phyloP scores from a whole-genome alignment of 345 rosid species.

The Bretschneidera sinensis region DNA sequence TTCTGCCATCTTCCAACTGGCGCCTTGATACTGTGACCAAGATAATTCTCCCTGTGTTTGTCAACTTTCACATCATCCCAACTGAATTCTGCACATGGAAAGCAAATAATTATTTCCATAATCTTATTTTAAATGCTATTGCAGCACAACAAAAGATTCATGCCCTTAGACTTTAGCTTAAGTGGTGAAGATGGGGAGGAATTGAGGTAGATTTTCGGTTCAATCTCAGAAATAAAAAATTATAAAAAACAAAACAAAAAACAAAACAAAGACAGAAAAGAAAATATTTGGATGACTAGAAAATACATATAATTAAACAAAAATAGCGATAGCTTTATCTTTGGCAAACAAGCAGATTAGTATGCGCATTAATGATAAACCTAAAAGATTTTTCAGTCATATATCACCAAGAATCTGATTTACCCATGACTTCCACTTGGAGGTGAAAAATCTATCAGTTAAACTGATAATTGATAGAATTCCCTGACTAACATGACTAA shows the following conservation, averaged over 20 bases:
- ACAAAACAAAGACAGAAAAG: too few relatives aligned
- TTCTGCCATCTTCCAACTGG: slow-evolving; percentile 99
- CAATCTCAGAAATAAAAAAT: too few relatives aligned
- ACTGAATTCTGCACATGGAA: slow-evolving; percentile 57
- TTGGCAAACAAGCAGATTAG: too few relatives aligned
- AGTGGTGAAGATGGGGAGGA: background rate
- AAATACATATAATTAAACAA: too few relatives aligned
- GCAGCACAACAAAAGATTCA: background rate
- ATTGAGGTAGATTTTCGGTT: too few relatives aligned
- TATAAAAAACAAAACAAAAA: background rate
- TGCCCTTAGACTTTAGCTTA: background rate
- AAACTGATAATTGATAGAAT: too few relatives aligned
- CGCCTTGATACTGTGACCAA: slow-evolving; percentile 92
- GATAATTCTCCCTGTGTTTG: slow-evolving; percentile 86
- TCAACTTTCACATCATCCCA: slow-evolving; percentile 96
- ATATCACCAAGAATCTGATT: background rate
- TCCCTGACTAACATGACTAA: too few relatives aligned
- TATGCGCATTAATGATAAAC: too few relatives aligned
- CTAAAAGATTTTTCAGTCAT: background rate
- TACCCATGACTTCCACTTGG: background rate
- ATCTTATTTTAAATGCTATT: background rate
- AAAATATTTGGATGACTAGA: background rate
- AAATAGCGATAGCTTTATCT: too few relatives aligned
- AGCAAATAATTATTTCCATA: background rate
- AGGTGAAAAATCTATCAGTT: too few relatives aligned